A percentile compares a stretch with the other conserved stretches of the same genome.
Conservation (phyloP, 495 filamentous ascomycete species). For the Penicillium pancosmium region DNA sequence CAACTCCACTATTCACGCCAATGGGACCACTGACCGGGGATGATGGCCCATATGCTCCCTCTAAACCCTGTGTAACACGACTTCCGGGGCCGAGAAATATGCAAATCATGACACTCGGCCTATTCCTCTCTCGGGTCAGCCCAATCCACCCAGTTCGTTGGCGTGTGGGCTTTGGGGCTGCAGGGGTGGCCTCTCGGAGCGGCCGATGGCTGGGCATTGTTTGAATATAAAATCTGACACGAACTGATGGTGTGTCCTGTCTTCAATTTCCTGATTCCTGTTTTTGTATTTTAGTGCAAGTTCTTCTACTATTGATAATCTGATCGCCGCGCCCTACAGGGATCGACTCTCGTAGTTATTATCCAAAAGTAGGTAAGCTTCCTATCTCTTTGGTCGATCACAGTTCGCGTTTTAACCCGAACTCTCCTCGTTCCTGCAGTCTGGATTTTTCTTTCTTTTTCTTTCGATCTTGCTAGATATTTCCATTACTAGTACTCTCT, state of each 20-base stretch:
- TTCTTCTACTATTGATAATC: not conserved
- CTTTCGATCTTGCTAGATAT: not conserved
- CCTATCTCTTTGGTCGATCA: slow-evolving; percentile 10
- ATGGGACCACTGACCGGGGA: not conserved
- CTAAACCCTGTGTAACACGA: not conserved
- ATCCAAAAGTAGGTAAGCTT: slow-evolving; percentile 15
- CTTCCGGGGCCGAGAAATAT: not conserved
- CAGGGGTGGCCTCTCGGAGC: slow-evolving; percentile 23
- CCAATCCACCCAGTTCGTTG: not conserved
- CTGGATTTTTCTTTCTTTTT: not conserved
- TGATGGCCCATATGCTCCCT: not conserved
- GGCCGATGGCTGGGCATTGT: slow-evolving; percentile 26
- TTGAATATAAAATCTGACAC: slow-evolving; percentile 24
- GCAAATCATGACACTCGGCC: not conserved
- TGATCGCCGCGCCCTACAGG: slow-evolving; percentile 9
- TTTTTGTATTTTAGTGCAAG: not conserved
- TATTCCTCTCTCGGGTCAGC: not conserved
- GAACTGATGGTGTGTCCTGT: not conserved
- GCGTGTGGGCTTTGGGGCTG: slow-evolving; percentile 18
- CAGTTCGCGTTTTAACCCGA: slow-evolving; percentile 9
- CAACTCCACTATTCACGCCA: no score
- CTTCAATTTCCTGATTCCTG: slow-evolving; percentile 1
- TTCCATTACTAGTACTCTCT: no score
- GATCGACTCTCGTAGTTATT: not conserved
- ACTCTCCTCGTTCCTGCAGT: slow-evolving; percentile 6